Conservation (phyloP, 2,329 filamentous ascomycete species). For the Coccinonectria pachysandricola region DNA sequence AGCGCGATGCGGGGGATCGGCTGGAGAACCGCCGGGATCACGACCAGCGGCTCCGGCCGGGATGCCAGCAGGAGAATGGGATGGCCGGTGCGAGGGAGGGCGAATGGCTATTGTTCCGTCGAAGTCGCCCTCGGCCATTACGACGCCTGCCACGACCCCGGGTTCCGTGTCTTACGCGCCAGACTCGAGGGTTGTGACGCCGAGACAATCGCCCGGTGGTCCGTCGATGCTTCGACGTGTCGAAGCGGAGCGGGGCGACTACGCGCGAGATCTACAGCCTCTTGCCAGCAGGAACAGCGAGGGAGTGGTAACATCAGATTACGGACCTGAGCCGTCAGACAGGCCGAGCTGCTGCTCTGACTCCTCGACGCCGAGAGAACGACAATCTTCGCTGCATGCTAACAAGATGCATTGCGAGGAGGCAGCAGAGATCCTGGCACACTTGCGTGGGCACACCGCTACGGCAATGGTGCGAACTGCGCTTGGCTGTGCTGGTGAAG, state of each 20-base stretch:
- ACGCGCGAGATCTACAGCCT: not conserved
- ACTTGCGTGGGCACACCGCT: slow-evolving; percentile 27
- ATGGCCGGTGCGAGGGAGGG: not conserved
- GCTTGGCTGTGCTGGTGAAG: slow-evolving; percentile 18
- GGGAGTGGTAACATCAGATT: not conserved
- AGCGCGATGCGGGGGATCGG: not conserved
- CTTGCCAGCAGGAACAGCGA: not conserved
- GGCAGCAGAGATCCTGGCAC: slow-evolving; percentile 25
- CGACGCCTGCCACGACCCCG: too few relatives aligned
- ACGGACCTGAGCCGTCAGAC: not conserved
- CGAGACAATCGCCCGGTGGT: too few relatives aligned
- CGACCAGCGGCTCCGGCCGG: too few relatives aligned
- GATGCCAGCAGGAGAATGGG: too few relatives aligned
- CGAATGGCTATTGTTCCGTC: not conserved
- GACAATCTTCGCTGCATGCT: not conserved
- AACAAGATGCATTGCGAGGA: slow-evolving; percentile 18
- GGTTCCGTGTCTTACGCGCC: too few relatives aligned
- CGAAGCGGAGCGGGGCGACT: too few relatives aligned
- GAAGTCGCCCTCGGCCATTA: not conserved
- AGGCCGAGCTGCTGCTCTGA: not conserved
- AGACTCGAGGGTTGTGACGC: too few relatives aligned
- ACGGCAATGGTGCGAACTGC: slow-evolving; percentile 14
- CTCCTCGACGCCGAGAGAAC: not conserved
- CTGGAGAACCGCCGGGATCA: not conserved
- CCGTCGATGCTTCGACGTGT: too few relatives aligned